Evolutionary conservation across 345 rosid genomes (phyloP).

Genomic region (Bruguiera sexangula): DNA sequence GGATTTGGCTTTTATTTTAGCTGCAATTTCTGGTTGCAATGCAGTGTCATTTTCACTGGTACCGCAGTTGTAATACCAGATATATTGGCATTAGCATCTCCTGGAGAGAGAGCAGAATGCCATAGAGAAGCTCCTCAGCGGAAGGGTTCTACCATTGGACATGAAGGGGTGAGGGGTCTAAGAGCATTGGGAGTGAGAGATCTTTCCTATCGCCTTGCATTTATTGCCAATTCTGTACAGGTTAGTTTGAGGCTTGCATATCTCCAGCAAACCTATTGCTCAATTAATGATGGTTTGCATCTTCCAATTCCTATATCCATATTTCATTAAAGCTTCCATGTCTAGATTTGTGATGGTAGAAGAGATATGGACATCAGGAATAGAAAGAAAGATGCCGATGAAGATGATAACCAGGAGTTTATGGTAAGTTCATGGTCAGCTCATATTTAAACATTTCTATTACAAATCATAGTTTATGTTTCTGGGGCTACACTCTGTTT

Average conservation of each 20-base stretch:
- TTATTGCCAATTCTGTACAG: conserved; percentile 94
- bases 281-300: neutral
- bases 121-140: conserved; percentile 70
- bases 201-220: conserved; percentile 87
- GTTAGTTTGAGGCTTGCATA: conserved; percentile 37
- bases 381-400: conserved; percentile 78
- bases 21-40: conserved; percentile 8
- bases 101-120: conserved; percentile 92
- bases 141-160: conserved; percentile 51
- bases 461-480: neutral
- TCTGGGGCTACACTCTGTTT: too few species aligned
- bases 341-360: conserved; percentile 81
- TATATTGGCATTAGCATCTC: conserved; percentile 82
- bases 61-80: conserved; percentile 92
- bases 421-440: conserved; percentile 38
- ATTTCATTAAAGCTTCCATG: conserved; percentile 13
- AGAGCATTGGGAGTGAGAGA: conserved; percentile 90
- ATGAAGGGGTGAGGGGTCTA: conserved; percentile 85
- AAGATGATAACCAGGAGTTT: conserved; percentile 75
- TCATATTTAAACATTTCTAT: neutral
- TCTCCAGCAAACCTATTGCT: neutral
- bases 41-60: conserved; percentile 92
- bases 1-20: neutral
- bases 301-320: neutral
- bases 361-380: conserved; percentile 74